These are phyloP conservation scores for Myriosclerotinia curreyana DNA, from an alignment of 2,329 filamentous ascomycete species.

Conservation along the genomic window DNA sequence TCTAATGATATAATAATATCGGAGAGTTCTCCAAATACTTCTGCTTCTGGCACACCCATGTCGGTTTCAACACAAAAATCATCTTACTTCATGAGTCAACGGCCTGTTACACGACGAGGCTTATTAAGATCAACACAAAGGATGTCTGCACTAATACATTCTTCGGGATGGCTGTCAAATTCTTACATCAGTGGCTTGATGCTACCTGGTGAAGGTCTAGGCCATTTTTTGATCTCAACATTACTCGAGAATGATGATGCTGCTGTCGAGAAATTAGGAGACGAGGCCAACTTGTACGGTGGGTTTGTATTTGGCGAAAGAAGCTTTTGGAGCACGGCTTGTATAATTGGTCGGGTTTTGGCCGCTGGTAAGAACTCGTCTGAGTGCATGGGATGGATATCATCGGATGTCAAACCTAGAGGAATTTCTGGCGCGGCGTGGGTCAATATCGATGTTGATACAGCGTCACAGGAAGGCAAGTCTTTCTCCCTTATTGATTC, in stretches of 20 bases:
- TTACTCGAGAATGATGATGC: conserved; percentile 62
- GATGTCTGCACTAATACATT: conserved; percentile 55
- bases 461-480: conserved; percentile 42
- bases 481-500: not conserved
- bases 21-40: conserved; percentile 31
- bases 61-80: conserved; percentile 35
- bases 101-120: conserved; percentile 25
- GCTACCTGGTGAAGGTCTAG: conserved; percentile 60
- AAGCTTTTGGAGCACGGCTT: conserved; percentile 68
- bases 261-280: conserved; percentile 56
- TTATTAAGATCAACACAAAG: conserved; percentile 29
- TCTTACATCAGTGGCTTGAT: conserved; percentile 65
- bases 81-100: conserved; percentile 37
- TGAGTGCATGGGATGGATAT: conserved; percentile 68
- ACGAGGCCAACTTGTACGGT: conserved; percentile 60
- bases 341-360: conserved; percentile 62
- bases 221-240: conserved; percentile 64
- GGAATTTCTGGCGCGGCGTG: conserved; percentile 52
- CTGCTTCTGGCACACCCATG: conserved; percentile 35
- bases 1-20: conserved; percentile 38
- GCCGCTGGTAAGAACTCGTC: conserved; percentile 59
- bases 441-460: conserved; percentile 56
- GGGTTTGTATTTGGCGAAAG: conserved; percentile 62
- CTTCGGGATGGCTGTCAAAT: conserved; percentile 64
- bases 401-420: conserved; percentile 55